Conservation (phyloP, 2,329 filamentous ascomycete genomes). For the Raffaelea ambrosiae region DNA sequence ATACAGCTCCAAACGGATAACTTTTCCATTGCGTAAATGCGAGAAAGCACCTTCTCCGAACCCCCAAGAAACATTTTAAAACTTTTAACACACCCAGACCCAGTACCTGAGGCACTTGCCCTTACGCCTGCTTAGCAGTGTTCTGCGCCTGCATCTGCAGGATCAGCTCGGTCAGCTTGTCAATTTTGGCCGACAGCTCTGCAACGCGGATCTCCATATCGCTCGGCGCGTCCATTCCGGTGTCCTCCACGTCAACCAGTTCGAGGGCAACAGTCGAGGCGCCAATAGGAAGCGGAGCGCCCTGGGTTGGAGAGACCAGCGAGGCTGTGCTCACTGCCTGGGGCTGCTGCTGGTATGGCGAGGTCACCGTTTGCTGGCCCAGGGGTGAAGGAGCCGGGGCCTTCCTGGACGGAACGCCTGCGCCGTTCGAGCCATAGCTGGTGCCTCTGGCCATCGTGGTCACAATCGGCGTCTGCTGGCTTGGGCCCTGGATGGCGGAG, state of each 20-base stretch:
- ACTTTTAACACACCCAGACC: no score
- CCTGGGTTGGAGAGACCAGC: not conserved
- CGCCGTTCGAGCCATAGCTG: not conserved
- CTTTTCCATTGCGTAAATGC: no score
- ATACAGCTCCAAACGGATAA: no score
- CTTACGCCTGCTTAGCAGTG: no score
- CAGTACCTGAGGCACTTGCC: no score
- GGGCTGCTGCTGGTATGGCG: not conserved
- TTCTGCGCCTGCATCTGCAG: slow-evolving; percentile 28
- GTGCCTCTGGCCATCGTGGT: not conserved
- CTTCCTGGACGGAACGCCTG: slow-evolving; percentile 5
- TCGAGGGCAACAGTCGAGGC: not conserved
- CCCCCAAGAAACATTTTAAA: no score
- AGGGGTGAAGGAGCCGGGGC: not conserved
- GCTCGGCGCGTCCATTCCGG: slow-evolving; percentile 12
- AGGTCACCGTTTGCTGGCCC: not conserved
- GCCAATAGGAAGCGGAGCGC: not conserved
- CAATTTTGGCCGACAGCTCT: slow-evolving; percentile 50
- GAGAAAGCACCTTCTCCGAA: no score
- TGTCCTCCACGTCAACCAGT: slow-evolving; percentile 11
- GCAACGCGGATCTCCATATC: slow-evolving; percentile 34
- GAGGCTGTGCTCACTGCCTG: not conserved
- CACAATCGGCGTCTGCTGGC: slow-evolving; percentile 8
- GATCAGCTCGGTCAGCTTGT: slow-evolving; percentile 45
- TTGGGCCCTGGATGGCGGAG: slow-evolving; percentile 40